A percentile compares a stretch with the other conserved stretches of the same genome.
Conservation (phyloP, 345 rosid species). For the Arabis alpina region DNA sequence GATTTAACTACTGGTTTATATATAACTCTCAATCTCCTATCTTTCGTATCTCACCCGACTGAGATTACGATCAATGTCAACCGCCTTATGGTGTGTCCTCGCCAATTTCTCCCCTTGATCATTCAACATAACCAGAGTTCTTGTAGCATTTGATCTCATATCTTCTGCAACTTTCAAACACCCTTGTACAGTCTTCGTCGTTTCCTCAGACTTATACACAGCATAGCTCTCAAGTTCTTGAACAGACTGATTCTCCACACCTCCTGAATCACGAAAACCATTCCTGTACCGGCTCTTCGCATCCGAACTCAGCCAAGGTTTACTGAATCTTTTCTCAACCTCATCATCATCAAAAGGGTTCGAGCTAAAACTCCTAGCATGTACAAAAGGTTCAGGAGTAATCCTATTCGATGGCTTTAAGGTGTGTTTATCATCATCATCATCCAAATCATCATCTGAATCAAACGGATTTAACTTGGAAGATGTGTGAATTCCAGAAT, state of each 20-base stretch:
- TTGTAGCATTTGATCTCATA: constrained; percentile 77
- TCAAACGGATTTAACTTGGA: constrained; percentile 79
- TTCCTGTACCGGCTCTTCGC: constrained; percentile 59
- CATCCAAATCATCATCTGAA: constrained; percentile 69
- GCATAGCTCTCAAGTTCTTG: constrained; percentile 84
- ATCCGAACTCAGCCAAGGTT: constrained; percentile 39
- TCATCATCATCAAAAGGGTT: constrained; percentile 57
- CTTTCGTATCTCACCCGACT: constrained; percentile 60
- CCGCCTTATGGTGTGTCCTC: constrained; percentile 64
- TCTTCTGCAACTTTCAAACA: constrained; percentile 87
- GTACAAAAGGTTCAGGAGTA: constrained; percentile 54
- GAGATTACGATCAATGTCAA: constrained; percentile 79
- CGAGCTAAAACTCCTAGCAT: constrained; percentile 34
- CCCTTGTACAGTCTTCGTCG: constrained; percentile 72
- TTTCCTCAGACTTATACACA: constrained; percentile 82
- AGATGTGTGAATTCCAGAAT: constrained; percentile 43
- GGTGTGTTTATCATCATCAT: constrained; percentile 36
- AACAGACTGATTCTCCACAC: constrained; percentile 78
- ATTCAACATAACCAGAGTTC: constrained; percentile 78
- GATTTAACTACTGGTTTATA: no score
- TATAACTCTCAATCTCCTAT: constrained; percentile 17
- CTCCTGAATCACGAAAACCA: constrained; percentile 74
- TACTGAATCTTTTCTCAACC: constrained; percentile 44
- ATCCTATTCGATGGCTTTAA: constrained; percentile 56
- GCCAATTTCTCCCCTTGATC: constrained; percentile 85